Percentiles rank a stretch among this genome's conserved stretches.
Evolutionary conservation across 2,329 filamentous ascomycete species (phyloP).

Genomic region (Pseudogymnoascus sp.): DNA sequence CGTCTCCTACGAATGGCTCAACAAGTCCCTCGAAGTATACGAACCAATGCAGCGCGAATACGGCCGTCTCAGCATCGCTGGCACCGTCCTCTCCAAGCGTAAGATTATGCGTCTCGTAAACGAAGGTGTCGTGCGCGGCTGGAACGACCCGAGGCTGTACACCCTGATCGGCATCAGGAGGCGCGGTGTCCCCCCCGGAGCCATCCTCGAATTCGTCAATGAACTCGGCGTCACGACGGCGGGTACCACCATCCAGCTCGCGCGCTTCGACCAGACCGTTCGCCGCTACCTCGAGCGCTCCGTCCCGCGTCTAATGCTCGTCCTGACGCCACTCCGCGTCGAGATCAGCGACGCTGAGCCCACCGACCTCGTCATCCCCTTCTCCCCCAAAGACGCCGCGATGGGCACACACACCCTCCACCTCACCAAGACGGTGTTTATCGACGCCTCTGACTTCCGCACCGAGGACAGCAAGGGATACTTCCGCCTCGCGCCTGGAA

Average conservation of each 20-base stretch:
- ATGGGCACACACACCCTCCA: conserved; percentile 54
- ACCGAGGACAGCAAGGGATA: conserved; percentile 66
- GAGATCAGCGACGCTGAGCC: conserved; percentile 73
- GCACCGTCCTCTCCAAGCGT: conserved; percentile 82
- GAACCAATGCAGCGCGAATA: conserved; percentile 92
- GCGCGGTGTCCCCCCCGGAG: conserved; percentile 79
- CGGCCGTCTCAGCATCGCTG: conserved; percentile 68
- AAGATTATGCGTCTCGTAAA: conserved; percentile 74
- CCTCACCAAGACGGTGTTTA: conserved; percentile 75
- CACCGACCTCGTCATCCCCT: conserved; percentile 62
- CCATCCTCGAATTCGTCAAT: conserved; percentile 81
- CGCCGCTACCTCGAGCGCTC: conserved; percentile 81
- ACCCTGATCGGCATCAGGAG: conserved; percentile 78
- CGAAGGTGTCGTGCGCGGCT: conserved; percentile 70
- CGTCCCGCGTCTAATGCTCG: conserved; percentile 81
- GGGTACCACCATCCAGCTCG: conserved; percentile 69
- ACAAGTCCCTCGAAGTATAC: conserved; percentile 74
- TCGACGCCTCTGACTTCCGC: conserved; percentile 73
- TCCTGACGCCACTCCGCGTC: conserved; percentile 78
- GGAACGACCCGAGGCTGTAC: conserved; percentile 88
- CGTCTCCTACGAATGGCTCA: conserved; percentile 85
- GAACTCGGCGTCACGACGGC: conserved; percentile 86
- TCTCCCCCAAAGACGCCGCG: conserved; percentile 70
- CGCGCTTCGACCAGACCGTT: conserved; percentile 78
- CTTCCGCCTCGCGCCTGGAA: conserved; percentile 69